Conservation (phyloP, 2,329 filamentous ascomycete genomes). For the Tolypocladium nubicola region DNA sequence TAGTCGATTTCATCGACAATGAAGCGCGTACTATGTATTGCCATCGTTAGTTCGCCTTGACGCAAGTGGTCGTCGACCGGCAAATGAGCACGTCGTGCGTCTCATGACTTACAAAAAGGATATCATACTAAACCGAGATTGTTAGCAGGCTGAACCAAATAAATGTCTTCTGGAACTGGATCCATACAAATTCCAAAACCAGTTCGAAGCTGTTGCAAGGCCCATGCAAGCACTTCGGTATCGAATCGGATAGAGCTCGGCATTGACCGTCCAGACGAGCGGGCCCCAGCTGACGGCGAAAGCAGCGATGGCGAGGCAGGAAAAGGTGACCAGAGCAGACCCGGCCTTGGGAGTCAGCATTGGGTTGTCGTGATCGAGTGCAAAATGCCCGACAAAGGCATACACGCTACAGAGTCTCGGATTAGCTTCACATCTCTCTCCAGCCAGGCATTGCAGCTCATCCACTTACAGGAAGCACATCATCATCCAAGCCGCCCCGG, state of each 20-base stretch:
- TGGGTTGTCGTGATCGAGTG: conserved; percentile 29
- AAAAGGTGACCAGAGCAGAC: conserved; percentile 54
- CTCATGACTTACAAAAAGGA: conserved; percentile 31
- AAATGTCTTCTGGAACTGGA: conserved; percentile 21
- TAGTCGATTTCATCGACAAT: conserved; percentile 62
- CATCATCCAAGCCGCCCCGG: conserved; percentile 52
- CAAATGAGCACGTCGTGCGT: not conserved
- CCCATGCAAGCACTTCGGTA: conserved; percentile 45
- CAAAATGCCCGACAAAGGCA: conserved; percentile 36
- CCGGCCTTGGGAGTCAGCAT: conserved; percentile 38
- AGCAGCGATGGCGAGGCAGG: conserved; percentile 56
- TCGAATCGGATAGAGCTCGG: conserved; percentile 52
- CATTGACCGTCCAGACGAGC: conserved; percentile 55
- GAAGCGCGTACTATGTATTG: conserved; percentile 47
- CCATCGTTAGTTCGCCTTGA: conserved; percentile 9
- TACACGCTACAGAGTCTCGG: conserved; percentile 22
- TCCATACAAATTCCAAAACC: conserved; percentile 52
- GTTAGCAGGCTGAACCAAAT: conserved; percentile 3
- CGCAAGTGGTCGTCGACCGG: not conserved
- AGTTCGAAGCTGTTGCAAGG: conserved; percentile 47
- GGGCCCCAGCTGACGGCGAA: conserved; percentile 64
- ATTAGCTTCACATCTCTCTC: not conserved
- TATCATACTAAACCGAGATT: conserved; percentile 19
- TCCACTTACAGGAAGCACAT: conserved; percentile 31
- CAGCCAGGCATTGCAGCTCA: too few relatives aligned